Base-by-base conservation (phyloP, 345 rosid species). In the Gossypioides kirkii region DNA sequence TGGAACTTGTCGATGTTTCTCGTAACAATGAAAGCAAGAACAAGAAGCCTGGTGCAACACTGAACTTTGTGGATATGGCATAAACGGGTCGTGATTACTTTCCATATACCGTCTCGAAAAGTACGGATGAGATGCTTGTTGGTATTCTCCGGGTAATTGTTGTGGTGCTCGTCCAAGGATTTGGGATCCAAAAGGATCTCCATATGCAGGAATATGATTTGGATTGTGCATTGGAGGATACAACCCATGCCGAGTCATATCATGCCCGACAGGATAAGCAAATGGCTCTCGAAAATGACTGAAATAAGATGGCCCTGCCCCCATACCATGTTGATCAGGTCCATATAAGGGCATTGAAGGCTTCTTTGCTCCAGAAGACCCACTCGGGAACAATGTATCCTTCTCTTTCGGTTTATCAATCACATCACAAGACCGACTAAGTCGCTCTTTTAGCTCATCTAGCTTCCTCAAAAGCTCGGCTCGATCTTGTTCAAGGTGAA, bases 371-470 rank as follows among this genome's bases (percentile, higher is more conserved):
- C 82, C 73, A 13, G 88, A 78, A 79, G 91, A 81, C 26, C 80
- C 76, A 78, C 79, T 78, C 0, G 81, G 80, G 71, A 82, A 78
- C 83, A 82, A 45, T 9, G 83, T 82, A 23, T 72, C 80, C 62
- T 79, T 82, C 69, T 86, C 93, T 64, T 78, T 81, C 61, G 89
- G 62, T 64, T 81, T 85, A 71, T 87, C 86, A 64, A 68, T 84
- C 20, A 81, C 81, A 54, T 80, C 79, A 69, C 84, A 80, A 55
- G 92, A 85, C 79, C 84, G 86, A 76, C 76, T 80, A 70, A 92
- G 91, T 71, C 89, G 87, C 77, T 86, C 89, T 85, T 91, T 95
- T 45, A 95, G 88, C 77, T 86, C 91, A 72, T 91, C 96, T 47
- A 92, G 71, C 87, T 91, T 91, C 84, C 86, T 87, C 69, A 95